phyloP scores from a whole-genome alignment of 768 basidiomycete genomes.

The Tricholoma matsutake region DNA sequence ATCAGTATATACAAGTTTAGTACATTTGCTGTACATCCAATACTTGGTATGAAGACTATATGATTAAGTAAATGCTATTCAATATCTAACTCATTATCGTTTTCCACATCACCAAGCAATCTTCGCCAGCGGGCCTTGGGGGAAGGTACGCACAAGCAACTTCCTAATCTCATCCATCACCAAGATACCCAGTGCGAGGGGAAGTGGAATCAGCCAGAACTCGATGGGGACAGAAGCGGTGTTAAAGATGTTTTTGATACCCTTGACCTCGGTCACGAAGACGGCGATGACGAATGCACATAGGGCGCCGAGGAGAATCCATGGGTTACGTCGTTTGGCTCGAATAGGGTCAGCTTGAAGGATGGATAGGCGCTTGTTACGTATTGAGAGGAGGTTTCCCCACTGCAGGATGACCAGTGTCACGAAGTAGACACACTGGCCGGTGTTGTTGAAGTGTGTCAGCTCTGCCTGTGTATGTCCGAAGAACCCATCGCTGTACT shows the following conservation, averaged over 20 bases:
- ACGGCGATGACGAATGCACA: constrained; percentile 32
- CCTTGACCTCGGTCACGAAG: constrained; percentile 40
- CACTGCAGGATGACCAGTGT: constrained; percentile 44
- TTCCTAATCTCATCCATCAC: constrained; percentile 41
- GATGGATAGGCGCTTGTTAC: constrained; percentile 39
- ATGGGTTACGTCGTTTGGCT: constrained; percentile 43
- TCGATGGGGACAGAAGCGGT: constrained; percentile 41
- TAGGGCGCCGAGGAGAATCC: constrained; percentile 20
- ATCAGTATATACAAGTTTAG: too few species aligned
- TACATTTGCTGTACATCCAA: too few species aligned
- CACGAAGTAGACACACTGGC: constrained; percentile 33
- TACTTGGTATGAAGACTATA: too few species aligned
- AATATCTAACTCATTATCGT: neutral
- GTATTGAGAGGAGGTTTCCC: constrained; percentile 36
- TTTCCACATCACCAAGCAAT: constrained; percentile 17
- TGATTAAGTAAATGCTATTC: too few species aligned
- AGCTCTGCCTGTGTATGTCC: constrained; percentile 29
- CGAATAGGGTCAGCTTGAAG: constrained; percentile 41
- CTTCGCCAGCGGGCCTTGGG: constrained; percentile 6
- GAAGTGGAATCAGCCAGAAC: constrained; percentile 47
- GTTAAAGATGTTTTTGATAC: constrained; percentile 38
- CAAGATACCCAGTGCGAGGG: constrained; percentile 37
- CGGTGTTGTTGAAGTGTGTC: constrained; percentile 33
- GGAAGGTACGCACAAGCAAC: constrained; percentile 28
- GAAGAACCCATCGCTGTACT: constrained; percentile 35